Percentiles rank a stretch among this genome's conserved stretches.
Conservation (phyloP, 2,329 filamentous ascomycete species). For the Nemania sp. region DNA sequence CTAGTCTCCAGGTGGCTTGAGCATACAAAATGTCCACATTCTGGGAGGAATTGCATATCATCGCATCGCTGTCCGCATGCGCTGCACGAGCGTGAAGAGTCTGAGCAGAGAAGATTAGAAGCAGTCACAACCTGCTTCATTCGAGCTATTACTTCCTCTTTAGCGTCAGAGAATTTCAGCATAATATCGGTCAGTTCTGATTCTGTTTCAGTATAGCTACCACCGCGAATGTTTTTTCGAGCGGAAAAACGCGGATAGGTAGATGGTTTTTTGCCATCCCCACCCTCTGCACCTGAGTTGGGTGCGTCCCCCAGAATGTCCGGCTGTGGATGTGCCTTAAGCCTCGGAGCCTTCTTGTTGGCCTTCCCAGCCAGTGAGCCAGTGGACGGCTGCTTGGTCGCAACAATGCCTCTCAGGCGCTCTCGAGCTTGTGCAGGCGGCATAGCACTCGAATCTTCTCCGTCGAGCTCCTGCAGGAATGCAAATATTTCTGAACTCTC, state of each 20-base stretch:
- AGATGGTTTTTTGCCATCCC: neutral
- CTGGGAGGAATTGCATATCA: constrained; percentile 29
- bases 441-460: neutral
- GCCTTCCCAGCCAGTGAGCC: neutral
- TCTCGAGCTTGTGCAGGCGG: neutral
- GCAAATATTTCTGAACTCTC: neutral
- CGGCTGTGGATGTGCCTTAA: neutral
- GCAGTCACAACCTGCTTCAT: constrained; percentile 26
- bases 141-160: constrained; percentile 22
- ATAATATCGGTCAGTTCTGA: constrained; percentile 29
- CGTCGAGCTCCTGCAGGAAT: constrained; percentile 7
- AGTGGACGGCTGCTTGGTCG: neutral
- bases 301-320: neutral
- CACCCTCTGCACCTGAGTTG: neutral
- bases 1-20: constrained; percentile 10
- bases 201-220: constrained; percentile 30
- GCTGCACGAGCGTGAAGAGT: constrained; percentile 12
- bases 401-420: neutral
- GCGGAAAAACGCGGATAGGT: constrained; percentile 4
- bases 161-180: constrained; percentile 23
- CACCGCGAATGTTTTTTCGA: constrained; percentile 25
- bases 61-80: constrained; percentile 17
- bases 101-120: constrained; percentile 4
- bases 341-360: neutral
- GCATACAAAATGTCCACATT: constrained; percentile 41